phyloP scores from a whole-genome alignment of 2,329 filamentous ascomycete species.

The Herpotrichia juniperi region DNA sequence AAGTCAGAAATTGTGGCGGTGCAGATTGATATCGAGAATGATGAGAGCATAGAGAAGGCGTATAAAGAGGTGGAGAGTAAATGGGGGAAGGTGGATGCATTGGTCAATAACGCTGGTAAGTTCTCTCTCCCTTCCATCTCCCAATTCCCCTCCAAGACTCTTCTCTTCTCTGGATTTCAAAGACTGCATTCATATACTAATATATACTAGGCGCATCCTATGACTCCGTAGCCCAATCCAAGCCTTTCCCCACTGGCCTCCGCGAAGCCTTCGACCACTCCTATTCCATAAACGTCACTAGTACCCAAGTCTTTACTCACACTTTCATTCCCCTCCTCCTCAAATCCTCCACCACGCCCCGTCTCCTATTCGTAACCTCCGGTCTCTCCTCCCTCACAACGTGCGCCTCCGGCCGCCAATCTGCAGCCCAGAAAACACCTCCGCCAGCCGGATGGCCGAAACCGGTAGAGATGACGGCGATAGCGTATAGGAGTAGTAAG shows the following conservation, averaged over 20 bases:
- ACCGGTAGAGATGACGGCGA: conserved; percentile 21
- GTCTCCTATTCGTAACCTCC: conserved; percentile 48
- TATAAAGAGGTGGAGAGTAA: conserved; percentile 51
- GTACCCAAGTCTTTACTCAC: conserved; percentile 46
- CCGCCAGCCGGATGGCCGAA: conserved; percentile 57
- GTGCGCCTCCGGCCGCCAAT: conserved; percentile 30
- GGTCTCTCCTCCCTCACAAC: conserved; percentile 67
- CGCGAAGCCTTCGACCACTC: conserved; percentile 44
- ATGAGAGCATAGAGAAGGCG: conserved; percentile 58
- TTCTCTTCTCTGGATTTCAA: neutral
- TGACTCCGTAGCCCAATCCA: conserved; percentile 43
- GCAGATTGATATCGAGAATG: conserved; percentile 61
- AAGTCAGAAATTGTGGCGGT: conserved; percentile 53
- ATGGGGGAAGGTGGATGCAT: conserved; percentile 56
- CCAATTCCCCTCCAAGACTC: neutral
- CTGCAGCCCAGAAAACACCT: conserved; percentile 28
- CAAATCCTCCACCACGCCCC: conserved; percentile 35
- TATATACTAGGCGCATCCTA: conserved; percentile 48
- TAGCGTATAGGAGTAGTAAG: conserved; percentile 52
- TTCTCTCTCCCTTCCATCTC: neutral
- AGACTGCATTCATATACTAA: neutral
- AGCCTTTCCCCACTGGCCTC: conserved; percentile 30
- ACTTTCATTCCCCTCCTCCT: conserved; percentile 47
- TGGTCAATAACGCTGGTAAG: conserved; percentile 65
- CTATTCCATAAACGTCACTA: conserved; percentile 48